Evolutionary conservation across 83 land plant genomes (phyloP), one percentile per base, ranked within the genome.

Genomic region (Thuja plicata): DNA sequence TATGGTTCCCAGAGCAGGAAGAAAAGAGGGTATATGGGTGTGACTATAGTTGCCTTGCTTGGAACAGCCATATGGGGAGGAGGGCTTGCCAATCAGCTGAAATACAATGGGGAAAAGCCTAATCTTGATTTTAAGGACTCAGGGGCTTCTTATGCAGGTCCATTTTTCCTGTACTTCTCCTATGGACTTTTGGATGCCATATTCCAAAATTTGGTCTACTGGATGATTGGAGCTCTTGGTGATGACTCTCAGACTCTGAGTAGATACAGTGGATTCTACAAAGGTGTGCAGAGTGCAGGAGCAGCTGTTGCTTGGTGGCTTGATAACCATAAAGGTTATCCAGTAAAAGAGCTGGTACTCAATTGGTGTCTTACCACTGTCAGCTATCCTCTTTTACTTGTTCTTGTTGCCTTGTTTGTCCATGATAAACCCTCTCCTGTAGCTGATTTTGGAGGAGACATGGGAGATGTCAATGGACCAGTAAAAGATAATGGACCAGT

Each of bases 101-200:
- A 84, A 32, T 94, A 94, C 86, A 57, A 91, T 3, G 52, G 66
- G 27, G 73, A 91, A 24, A 8, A 10, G 90, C 93, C 91, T 13
- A 79, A 32, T 77, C 88, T 95, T 46, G 96, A 96, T 86, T 98
- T 97, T 89, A 94, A 91, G 90, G 89, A 94, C 52, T 89, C 91
- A 97, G 52, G 52, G 52, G 0, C 52, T 12, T 48, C 52, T 48
- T 48, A 48, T 48, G 52, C 52, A 48, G 52, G 99, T 3, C 99
- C 99, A 0, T 93, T 95, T 89, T 92, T 94, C 77, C 91, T 98
- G 90, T 98, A 95, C 82, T 91, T 95, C 83, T 73, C 93, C 76
- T 98, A 91, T 84, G 99, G 98, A 2, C 82, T 95, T 90, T 87
- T 98, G 45, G 99, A 98, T 89, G 94, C 99, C 87, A 93, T 97